phyloP scores from a whole-genome alignment of 805 yeast species.

The Starmerella floricola region DNA sequence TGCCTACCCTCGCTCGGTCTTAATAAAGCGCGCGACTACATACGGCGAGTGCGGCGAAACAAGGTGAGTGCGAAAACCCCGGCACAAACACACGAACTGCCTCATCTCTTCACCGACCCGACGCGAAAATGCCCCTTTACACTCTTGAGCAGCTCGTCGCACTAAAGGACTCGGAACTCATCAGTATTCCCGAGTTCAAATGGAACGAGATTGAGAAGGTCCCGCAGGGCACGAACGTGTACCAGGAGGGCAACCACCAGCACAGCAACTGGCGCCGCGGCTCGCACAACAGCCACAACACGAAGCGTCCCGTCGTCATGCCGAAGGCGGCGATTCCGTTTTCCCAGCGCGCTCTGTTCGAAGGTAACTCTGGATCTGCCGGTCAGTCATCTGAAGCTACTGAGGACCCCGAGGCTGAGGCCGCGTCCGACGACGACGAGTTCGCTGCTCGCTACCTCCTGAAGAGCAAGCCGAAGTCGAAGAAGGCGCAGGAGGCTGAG shows the following conservation, averaged over 20 bases:
- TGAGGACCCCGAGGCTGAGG: slow-evolving; percentile 15
- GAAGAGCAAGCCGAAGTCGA: slow-evolving; percentile 15
- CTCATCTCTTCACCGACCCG: no score
- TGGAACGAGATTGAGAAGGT: slow-evolving; percentile 23
- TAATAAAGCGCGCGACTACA: not conserved
- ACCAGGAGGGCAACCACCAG: slow-evolving; percentile 4
- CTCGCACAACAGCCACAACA: slow-evolving; percentile 15
- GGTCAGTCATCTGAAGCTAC: not conserved
- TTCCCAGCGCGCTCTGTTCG: slow-evolving; percentile 18
- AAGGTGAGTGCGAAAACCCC: no score
- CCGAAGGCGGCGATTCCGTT: slow-evolving; percentile 23
- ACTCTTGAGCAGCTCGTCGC: slow-evolving; percentile 22
- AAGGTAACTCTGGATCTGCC: slow-evolving; percentile 2
- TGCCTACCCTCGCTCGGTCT: no score
- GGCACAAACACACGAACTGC: no score
- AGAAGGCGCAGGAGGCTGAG: slow-evolving; percentile 7
- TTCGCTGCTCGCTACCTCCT: slow-evolving; percentile 23
- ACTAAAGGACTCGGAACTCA: slow-evolving; percentile 24
- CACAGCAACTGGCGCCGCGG: slow-evolving; percentile 16
- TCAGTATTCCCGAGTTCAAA: slow-evolving; percentile 25
- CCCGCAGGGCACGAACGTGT: slow-evolving; percentile 6
- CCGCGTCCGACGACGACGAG: slow-evolving; percentile 25
- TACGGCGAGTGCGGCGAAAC: no score
- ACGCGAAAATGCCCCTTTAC: slow-evolving; percentile 27
- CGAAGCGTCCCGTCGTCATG: slow-evolving; percentile 19